Conservation (phyloP, 257 asterid genomes). For the Petrea volubilis region DNA sequence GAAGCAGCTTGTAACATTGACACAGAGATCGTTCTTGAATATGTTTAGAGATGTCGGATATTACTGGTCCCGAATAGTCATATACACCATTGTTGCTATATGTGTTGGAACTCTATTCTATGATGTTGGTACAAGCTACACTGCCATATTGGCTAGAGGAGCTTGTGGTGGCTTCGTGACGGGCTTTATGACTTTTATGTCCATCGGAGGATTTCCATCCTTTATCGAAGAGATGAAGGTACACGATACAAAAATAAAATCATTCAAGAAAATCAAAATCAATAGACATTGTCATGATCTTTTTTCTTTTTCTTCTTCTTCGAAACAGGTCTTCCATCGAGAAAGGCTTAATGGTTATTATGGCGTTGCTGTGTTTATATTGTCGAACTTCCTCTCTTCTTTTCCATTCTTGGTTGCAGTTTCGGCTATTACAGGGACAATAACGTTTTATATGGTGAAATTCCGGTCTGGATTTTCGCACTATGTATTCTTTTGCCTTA, state of each 20-base stretch:
- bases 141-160: constrained; percentile 87
- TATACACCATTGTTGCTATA: constrained; percentile 65
- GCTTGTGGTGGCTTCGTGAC: constrained; percentile 93
- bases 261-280: background rate
- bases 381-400: constrained; percentile 85
- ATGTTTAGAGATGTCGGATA: constrained; percentile 85
- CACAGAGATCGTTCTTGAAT: constrained; percentile 72
- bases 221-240: constrained; percentile 93
- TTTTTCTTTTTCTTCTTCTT: background rate
- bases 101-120: constrained; percentile 88
- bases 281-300: background rate
- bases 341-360: constrained; percentile 92
- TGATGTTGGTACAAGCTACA: constrained; percentile 84
- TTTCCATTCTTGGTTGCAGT: constrained; percentile 75
- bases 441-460: constrained; percentile 78
- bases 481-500: constrained; percentile 69
- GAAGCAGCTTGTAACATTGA: constrained; percentile 73
- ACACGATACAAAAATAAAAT: background rate
- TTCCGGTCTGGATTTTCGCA: constrained; percentile 56
- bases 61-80: constrained; percentile 82
- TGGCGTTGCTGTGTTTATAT: constrained; percentile 73
- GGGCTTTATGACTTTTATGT: constrained; percentile 96
- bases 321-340: constrained; percentile 60
- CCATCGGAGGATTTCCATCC: constrained; percentile 97
- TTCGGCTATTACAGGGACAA: constrained; percentile 63